Conservation (phyloP, 257 asterid genomes). For the Mentha longifolia region DNA sequence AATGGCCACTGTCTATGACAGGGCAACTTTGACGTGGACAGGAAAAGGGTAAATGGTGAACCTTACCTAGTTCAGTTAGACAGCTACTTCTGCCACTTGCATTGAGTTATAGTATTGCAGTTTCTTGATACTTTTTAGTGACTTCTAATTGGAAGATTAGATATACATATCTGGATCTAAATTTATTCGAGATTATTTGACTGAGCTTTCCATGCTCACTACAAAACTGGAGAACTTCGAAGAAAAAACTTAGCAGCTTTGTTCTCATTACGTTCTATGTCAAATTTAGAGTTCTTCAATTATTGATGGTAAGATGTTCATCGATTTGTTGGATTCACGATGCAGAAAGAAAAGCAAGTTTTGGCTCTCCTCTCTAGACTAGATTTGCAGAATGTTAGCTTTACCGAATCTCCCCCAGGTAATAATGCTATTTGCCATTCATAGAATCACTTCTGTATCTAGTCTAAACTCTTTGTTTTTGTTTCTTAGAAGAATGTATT, state of each 20-base stretch:
- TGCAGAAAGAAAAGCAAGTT: slow-evolving; percentile 87
- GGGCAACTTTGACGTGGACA: neutral
- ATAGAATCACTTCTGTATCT: slow-evolving; percentile 10
- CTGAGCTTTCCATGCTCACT: neutral
- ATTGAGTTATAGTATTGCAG: neutral
- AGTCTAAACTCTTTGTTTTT: slow-evolving; percentile 22
- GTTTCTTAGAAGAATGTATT: neutral
- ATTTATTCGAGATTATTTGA: neutral
- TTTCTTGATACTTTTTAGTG: neutral
- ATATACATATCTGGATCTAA: neutral
- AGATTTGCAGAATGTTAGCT: slow-evolving; percentile 69
- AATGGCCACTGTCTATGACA: neutral
- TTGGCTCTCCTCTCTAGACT: slow-evolving; percentile 89
- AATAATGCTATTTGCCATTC: slow-evolving; percentile 14
- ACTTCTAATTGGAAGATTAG: neutral
- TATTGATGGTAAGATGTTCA: slow-evolving; percentile 9
- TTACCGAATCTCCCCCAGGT: slow-evolving; percentile 78
- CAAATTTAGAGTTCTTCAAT: neutral
- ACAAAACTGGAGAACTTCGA: neutral
- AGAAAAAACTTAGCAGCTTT: neutral
- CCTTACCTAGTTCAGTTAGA: neutral
- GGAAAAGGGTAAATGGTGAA: neutral
- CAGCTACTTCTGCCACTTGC: neutral
- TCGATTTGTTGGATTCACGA: slow-evolving; percentile 25
- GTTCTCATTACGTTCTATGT: neutral